phyloP scores from a whole-genome alignment of 108 stramenopile genomes.

The Schizochytrium sp. region DNA sequence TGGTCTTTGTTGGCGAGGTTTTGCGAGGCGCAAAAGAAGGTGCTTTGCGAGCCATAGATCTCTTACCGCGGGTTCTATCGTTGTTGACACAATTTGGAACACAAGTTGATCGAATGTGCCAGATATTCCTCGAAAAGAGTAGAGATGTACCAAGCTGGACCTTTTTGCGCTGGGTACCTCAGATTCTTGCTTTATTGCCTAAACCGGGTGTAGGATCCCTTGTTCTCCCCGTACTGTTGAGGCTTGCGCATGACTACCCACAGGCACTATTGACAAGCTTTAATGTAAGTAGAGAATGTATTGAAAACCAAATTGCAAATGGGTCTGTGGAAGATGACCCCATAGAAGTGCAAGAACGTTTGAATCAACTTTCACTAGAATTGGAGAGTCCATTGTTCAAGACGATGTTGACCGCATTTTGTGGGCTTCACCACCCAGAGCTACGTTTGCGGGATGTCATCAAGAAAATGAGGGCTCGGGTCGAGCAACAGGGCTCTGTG shows the following conservation, averaged over 20 bases:
- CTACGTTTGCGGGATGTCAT: constrained; percentile 63
- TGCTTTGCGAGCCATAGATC: not conserved
- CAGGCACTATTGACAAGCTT: constrained; percentile 69
- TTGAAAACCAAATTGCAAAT: not conserved
- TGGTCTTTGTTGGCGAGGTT: not conserved
- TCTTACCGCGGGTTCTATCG: constrained; percentile 6
- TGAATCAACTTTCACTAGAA: not conserved
- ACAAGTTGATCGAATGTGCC: constrained; percentile 36
- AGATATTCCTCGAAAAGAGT: constrained; percentile 57
- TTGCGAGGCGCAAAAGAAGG: constrained; percentile 16
- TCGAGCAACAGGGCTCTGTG: constrained; percentile 25
- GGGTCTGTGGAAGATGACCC: not conserved
- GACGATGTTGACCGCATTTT: constrained; percentile 60
- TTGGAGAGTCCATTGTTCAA: not conserved
- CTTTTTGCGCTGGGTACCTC: constrained; percentile 70
- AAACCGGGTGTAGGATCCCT: constrained; percentile 65
- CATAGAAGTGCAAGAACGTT: not conserved
- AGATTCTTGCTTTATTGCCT: constrained; percentile 68
- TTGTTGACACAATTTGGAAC: not conserved
- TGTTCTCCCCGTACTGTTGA: constrained; percentile 67
- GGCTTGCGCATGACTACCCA: constrained; percentile 69
- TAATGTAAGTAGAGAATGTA: constrained; percentile 1
- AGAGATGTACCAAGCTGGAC: constrained; percentile 67
- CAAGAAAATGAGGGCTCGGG: constrained; percentile 63
- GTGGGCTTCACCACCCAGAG: constrained; percentile 70